These are phyloP conservation scores for Ramaria sp. DNA, from an alignment of 768 basidiomycete species.

Conservation along the genomic window DNA sequence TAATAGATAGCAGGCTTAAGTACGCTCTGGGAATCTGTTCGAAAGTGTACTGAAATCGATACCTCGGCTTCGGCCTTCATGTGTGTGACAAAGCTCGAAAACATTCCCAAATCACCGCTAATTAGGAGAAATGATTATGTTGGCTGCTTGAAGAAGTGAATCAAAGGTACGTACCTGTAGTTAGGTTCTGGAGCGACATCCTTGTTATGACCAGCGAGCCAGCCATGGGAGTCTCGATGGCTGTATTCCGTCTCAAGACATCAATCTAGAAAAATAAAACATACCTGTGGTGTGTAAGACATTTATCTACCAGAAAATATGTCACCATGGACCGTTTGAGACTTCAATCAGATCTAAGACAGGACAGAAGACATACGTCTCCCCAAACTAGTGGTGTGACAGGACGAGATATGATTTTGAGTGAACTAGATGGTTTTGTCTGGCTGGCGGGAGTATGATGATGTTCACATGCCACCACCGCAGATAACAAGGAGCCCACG, in stretches of 20 bases:
- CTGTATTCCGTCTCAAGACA: not conserved
- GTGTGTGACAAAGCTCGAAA: constrained; percentile 74
- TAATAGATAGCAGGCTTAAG: not conserved
- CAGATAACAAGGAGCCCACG: not conserved
- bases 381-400: constrained; percentile 68
- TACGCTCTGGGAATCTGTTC: not conserved
- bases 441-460: not conserved
- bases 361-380: constrained; percentile 35
- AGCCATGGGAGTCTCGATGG: constrained; percentile 26
- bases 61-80: constrained; percentile 69
- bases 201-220: constrained; percentile 81
- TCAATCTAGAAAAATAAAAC: constrained; percentile 17
- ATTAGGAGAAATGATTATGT: not conserved
- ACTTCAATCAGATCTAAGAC: not conserved
- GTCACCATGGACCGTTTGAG: too few relatives aligned
- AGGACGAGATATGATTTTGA: constrained; percentile 50
- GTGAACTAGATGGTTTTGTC: constrained; percentile 5
- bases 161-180: constrained; percentile 36
- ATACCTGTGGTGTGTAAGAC: constrained; percentile 74
- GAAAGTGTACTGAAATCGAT: not conserved
- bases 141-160: too few relatives aligned
- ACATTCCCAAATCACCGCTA: constrained; percentile 65
- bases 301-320: too few relatives aligned
- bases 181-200: constrained; percentile 61
- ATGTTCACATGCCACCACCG: not conserved